Evolutionary conservation across 2,329 filamentous ascomycete species (phyloP).

Genomic region (Fusarium neocosmosporiellum): DNA sequence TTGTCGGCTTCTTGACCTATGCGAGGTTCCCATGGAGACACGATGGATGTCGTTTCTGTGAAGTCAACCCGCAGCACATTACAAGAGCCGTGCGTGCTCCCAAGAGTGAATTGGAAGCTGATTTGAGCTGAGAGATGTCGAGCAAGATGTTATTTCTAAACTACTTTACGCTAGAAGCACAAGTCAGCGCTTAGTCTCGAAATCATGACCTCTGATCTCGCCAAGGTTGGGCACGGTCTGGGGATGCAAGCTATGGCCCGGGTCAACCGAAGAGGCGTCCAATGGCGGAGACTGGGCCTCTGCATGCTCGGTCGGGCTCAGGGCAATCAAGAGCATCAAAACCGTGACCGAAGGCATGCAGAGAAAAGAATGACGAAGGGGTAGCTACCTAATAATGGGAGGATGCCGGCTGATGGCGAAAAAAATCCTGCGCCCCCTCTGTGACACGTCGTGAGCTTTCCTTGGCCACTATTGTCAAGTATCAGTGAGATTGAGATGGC

Average conservation of each 20-base stretch:
- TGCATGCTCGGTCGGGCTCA: background rate
- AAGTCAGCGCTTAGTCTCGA: background rate
- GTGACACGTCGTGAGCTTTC: background rate
- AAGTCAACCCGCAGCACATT: background rate
- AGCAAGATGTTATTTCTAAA: background rate
- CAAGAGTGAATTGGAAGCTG: background rate
- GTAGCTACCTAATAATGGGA: background rate
- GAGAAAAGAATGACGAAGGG: background rate
- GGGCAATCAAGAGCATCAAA: background rate
- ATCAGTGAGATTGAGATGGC: conserved; percentile 19
- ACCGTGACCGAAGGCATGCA: background rate
- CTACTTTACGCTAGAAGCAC: background rate
- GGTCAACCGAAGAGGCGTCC: conserved; percentile 36
- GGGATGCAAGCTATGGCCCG: conserved; percentile 18
- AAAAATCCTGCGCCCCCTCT: background rate
- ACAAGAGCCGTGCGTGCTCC: conserved; percentile 6
- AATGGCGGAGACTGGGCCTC: conserved; percentile 17
- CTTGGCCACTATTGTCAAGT: background rate
- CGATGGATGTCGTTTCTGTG: conserved; percentile 14
- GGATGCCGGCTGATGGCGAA: background rate
- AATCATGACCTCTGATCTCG: background rate
- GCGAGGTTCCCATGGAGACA: conserved; percentile 4
- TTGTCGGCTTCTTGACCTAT: background rate
- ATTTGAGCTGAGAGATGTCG: background rate
- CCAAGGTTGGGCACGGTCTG: conserved; percentile 15